Evolutionary conservation across 148 eudicot genomes (phyloP).

Genomic region (Nepenthes mirabilis): DNA sequence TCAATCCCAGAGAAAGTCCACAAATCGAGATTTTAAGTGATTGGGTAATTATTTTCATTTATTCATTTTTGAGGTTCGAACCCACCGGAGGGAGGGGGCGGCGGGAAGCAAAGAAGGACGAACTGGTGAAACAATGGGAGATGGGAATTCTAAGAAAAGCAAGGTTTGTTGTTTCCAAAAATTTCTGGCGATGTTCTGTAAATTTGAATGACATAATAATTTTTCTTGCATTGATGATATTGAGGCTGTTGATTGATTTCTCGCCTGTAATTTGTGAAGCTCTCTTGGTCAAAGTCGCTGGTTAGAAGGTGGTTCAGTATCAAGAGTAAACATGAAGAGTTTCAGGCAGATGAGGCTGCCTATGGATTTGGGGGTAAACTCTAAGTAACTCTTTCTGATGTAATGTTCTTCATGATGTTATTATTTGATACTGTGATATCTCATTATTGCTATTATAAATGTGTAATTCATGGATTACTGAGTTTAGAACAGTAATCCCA

Average conservation of each 20-base stretch:
- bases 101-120: constrained; percentile 29
- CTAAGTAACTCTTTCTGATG: not conserved
- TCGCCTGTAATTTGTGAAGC: constrained; percentile 28
- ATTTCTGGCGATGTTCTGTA: not conserved
- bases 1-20: constrained; percentile 1
- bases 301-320: constrained; percentile 83
- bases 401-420: not conserved
- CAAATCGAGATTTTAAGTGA: not conserved
- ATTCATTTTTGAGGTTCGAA: not conserved
- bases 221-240: not conserved
- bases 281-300: constrained; percentile 81
- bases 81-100: constrained; percentile 3
- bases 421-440: too few relatives aligned
- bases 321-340: constrained; percentile 66
- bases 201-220: not conserved
- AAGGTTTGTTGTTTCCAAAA: constrained; percentile 31
- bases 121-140: constrained; percentile 64
- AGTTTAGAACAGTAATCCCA: too few relatives aligned
- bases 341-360: constrained; percentile 57
- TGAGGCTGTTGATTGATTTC: not conserved
- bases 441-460: too few relatives aligned
- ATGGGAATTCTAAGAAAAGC: constrained; percentile 73
- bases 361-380: constrained; percentile 41
- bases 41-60: not conserved
- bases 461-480: too few relatives aligned